Evolutionary conservation across 2,329 filamentous ascomycete genomes (phyloP).

Genomic region (Beauveria rudraprayagi): DNA sequence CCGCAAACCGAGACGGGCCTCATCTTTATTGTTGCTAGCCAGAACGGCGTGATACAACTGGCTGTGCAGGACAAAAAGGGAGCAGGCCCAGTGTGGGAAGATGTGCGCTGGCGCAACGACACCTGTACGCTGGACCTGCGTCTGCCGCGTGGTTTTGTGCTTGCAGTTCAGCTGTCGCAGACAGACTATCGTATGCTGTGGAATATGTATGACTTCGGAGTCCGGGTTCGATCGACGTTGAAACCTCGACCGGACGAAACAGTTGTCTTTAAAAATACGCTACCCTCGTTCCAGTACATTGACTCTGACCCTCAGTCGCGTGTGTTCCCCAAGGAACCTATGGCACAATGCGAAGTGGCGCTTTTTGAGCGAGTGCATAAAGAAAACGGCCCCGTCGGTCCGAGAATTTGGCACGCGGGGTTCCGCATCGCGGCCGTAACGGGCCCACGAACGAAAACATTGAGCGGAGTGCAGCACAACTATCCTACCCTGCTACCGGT

Average conservation of each 20-base stretch:
- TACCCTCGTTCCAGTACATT: constrained; percentile 74
- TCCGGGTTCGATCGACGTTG: constrained; percentile 64
- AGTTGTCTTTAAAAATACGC: constrained; percentile 57
- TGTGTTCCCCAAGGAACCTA: constrained; percentile 67
- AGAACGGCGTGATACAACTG: constrained; percentile 69
- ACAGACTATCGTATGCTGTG: constrained; percentile 72
- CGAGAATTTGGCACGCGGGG: constrained; percentile 66
- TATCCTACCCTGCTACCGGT: constrained; percentile 59
- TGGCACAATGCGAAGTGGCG: constrained; percentile 62
- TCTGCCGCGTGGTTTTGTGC: constrained; percentile 66
- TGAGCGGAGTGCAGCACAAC: constrained; percentile 67
- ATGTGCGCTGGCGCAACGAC: constrained; percentile 70
- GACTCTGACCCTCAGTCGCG: constrained; percentile 62
- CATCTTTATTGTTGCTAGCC: constrained; percentile 68
- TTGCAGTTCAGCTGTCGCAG: constrained; percentile 64
- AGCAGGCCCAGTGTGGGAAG: constrained; percentile 67
- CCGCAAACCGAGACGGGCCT: constrained; percentile 61
- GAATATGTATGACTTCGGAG: constrained; percentile 79
- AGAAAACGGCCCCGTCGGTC: constrained; percentile 64
- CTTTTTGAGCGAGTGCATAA: constrained; percentile 66
- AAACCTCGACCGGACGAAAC: constrained; percentile 62
- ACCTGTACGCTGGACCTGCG: constrained; percentile 57
- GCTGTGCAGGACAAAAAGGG: constrained; percentile 61
- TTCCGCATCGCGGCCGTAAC: constrained; percentile 74
- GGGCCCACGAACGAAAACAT: constrained; percentile 64